Evolutionary conservation across 108 stramenopile species (phyloP).

Genomic region (Asterionellopsis glacialis): DNA sequence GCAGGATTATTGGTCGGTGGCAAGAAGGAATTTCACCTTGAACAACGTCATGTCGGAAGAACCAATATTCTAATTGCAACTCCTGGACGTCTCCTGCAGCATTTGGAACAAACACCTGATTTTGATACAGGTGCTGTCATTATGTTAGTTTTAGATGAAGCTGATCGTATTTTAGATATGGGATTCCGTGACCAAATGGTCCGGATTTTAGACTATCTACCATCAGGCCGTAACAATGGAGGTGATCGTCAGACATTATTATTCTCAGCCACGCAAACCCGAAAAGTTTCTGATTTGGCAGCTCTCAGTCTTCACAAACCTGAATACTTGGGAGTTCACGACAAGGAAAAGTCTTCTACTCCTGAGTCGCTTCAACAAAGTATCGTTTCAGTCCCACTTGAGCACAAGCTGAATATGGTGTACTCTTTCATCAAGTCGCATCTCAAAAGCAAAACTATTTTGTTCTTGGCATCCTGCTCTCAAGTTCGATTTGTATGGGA

Average conservation of each 20-base stretch:
- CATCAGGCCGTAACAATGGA: slow-evolving; percentile 40
- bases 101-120: slow-evolving; percentile 96
- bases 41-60: slow-evolving; percentile 75
- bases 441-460: slow-evolving; percentile 89
- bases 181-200: slow-evolving; percentile 96
- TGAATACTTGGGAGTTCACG: slow-evolving; percentile 96
- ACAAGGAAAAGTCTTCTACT: slow-evolving; percentile 77
- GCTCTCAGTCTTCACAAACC: slow-evolving; percentile 84
- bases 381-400: slow-evolving; percentile 81
- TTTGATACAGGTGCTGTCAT: slow-evolving; percentile 85
- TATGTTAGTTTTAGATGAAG: slow-evolving; percentile 97
- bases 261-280: slow-evolving; percentile 98
- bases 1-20: slow-evolving; percentile 97
- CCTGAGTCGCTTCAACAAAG: slow-evolving; percentile 86
- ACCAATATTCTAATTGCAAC: slow-evolving; percentile 96
- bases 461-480: slow-evolving; percentile 95
- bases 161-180: slow-evolving; percentile 96
- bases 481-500: slow-evolving; percentile 95
- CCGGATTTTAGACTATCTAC: slow-evolving; percentile 88
- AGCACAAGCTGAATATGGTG: slow-evolving; percentile 93
- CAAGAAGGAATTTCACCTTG: slow-evolving; percentile 90
- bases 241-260: slow-evolving; percentile 89
- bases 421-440: slow-evolving; percentile 96
- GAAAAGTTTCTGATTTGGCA: slow-evolving; percentile 95
- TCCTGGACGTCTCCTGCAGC: slow-evolving; percentile 95